Percentiles rank a stretch among this genome's conserved stretches.
These are phyloP conservation scores for Closterium sp. DNA, from an alignment of 139 green algal species.

Conservation along the genomic window DNA sequence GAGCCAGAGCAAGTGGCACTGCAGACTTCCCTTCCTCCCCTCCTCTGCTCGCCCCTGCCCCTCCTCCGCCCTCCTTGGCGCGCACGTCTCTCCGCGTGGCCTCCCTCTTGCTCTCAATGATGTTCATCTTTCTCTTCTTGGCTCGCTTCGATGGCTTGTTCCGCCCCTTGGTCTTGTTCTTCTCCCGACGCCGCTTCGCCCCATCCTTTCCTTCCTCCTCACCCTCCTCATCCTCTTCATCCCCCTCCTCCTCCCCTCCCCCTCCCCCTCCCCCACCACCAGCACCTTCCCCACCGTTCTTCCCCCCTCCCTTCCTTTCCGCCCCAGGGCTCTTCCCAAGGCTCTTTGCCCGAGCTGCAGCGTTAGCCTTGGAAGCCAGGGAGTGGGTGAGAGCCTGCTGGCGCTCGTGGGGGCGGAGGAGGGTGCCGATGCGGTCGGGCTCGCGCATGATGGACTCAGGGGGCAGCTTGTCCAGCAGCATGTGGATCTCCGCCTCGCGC, in stretches of 20 bases:
- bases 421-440: conserved; percentile 74
- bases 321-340: neutral
- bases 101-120: conserved; percentile 65
- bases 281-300: neutral
- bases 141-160: conserved; percentile 79
- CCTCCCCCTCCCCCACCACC: neutral
- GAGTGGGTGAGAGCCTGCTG: conserved; percentile 70
- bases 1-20: conserved; percentile 5
- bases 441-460: conserved; percentile 94
- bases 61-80: neutral
- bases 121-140: conserved; percentile 86
- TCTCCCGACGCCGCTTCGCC: neutral
- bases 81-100: neutral
- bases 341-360: neutral
- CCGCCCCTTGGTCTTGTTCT: conserved; percentile 70
- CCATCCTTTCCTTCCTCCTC: conserved; percentile 1
- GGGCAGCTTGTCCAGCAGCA: conserved; percentile 96
- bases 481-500: conserved; percentile 87
- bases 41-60: neutral
- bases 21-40: conserved; percentile 5
- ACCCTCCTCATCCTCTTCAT: neutral
- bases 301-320: neutral
- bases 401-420: conserved; percentile 73
- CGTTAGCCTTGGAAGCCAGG: conserved; percentile 54
- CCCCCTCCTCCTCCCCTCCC: neutral